Percentiles rank a stretch among this genome's conserved stretches.
These are phyloP conservation scores for Nicotiana tomentosiformis DNA, from an alignment of 257 asterid species.

Conservation along the genomic window DNA sequence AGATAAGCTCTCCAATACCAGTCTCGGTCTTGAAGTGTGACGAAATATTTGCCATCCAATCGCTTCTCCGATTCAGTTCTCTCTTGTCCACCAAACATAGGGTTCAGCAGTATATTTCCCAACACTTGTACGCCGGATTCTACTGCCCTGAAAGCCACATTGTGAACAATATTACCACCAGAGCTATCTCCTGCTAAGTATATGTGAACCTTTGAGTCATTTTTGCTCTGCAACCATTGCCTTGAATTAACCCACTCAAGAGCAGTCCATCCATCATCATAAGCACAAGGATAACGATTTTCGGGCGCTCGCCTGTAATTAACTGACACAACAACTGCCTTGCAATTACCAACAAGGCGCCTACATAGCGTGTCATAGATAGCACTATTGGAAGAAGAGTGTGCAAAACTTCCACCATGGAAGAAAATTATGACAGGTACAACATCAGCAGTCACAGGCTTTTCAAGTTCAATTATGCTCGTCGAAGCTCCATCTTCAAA, in stretches of 20 bases:
- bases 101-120: conserved; percentile 66
- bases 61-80: conserved; percentile 64
- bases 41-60: conserved; percentile 71
- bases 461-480: conserved; percentile 43
- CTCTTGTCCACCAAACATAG: conserved; percentile 68
- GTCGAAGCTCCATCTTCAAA: conserved; percentile 22
- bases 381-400: conserved; percentile 79
- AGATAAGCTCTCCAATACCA: conserved; percentile 90
- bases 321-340: conserved; percentile 71
- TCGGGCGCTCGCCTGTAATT: conserved; percentile 80
- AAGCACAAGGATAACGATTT: conserved; percentile 66
- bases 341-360: conserved; percentile 59
- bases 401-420: conserved; percentile 96
- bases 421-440: conserved; percentile 74
- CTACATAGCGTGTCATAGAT: conserved; percentile 83
- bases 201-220: conserved; percentile 42
- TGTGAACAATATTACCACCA: conserved; percentile 80
- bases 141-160: conserved; percentile 66
- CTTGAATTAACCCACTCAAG: conserved; percentile 67
- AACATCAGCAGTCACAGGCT: conserved; percentile 46
- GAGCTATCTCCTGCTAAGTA: conserved; percentile 83
- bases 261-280: conserved; percentile 81
- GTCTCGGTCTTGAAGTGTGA: conserved; percentile 63
- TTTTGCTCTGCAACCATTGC: conserved; percentile 57
- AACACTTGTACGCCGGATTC: conserved; percentile 49